Percentiles rank a stretch among this genome's conserved stretches.
Conservation (phyloP, 495 filamentous ascomycete genomes). For the Gamarada debralockiae region DNA sequence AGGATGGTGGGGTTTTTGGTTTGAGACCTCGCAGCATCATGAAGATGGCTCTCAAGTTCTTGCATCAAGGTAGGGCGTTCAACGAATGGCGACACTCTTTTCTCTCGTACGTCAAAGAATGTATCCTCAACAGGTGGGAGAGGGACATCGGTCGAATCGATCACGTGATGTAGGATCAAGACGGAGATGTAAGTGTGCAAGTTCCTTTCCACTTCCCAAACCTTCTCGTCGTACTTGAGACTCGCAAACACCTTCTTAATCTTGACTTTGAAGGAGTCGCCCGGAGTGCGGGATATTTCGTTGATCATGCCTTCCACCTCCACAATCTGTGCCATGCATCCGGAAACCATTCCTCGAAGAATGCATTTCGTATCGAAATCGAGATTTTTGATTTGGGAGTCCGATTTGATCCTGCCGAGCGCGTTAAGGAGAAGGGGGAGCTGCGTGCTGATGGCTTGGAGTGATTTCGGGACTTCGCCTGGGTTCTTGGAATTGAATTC, state of each 20-base stretch:
- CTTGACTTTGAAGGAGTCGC: slow-evolving; percentile 16
- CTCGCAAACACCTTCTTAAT: slow-evolving; percentile 20
- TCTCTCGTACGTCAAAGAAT: slow-evolving; percentile 16
- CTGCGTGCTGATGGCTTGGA: slow-evolving; percentile 14
- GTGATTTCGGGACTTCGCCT: slow-evolving; percentile 13
- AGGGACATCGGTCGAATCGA: slow-evolving; percentile 12
- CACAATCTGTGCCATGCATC: slow-evolving; percentile 10
- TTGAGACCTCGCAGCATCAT: slow-evolving; percentile 9
- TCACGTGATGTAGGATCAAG: slow-evolving; percentile 19
- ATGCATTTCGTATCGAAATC: slow-evolving; percentile 21
- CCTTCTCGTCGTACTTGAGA: slow-evolving; percentile 19
- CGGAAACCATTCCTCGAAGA: slow-evolving; percentile 15
- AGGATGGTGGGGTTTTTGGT: slow-evolving; percentile 10
- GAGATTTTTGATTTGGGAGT: slow-evolving; percentile 9
- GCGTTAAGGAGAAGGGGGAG: slow-evolving; percentile 16
- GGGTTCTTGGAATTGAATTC: slow-evolving; percentile 23
- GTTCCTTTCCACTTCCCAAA: slow-evolving; percentile 13
- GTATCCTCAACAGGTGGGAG: slow-evolving; percentile 1
- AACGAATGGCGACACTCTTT: slow-evolving; percentile 11
- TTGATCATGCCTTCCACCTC: slow-evolving; percentile 19
- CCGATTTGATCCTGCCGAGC: slow-evolving; percentile 12
- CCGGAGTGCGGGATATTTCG: slow-evolving; percentile 8
- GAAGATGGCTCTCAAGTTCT: slow-evolving; percentile 7
- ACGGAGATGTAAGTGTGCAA: slow-evolving; percentile 20
- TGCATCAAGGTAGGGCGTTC: slow-evolving; percentile 10